phyloP scores from a whole-genome alignment of 2,329 filamentous ascomycete genomes.

The Thielaviopsis populi region DNA sequence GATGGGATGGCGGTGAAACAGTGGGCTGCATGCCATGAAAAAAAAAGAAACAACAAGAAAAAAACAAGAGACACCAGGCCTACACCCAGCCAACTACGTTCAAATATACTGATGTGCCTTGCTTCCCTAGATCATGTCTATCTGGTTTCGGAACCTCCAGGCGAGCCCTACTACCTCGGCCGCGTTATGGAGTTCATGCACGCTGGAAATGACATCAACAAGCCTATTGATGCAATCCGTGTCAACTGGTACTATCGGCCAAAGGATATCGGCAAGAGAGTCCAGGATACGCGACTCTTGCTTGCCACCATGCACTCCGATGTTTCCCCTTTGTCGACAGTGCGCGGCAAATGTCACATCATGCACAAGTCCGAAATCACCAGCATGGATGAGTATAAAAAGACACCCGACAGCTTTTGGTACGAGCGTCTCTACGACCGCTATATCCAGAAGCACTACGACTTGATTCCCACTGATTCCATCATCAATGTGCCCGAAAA shows the following conservation, averaged over 20 bases:
- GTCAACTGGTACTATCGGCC: constrained; percentile 98
- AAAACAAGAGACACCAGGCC: neutral
- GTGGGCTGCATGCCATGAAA: neutral
- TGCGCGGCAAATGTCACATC: constrained; percentile 88
- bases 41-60: neutral
- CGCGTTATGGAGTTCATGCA: constrained; percentile 98
- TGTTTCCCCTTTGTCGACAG: constrained; percentile 75
- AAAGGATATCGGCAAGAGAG: constrained; percentile 85
- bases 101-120: neutral
- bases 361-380: constrained; percentile 74
- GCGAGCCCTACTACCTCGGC: constrained; percentile 93
- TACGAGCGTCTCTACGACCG: constrained; percentile 96
- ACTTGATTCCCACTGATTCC: constrained; percentile 78
- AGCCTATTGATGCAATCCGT: constrained; percentile 69
- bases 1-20: neutral
- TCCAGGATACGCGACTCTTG: constrained; percentile 76
- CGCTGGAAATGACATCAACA: constrained; percentile 53
- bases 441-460: constrained; percentile 96
- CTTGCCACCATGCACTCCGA: constrained; percentile 99
- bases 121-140: constrained; percentile 57
- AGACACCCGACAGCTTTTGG: constrained; percentile 79
- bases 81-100: neutral
- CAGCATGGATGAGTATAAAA: constrained; percentile 71
- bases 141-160: constrained; percentile 90
- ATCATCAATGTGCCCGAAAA: constrained; percentile 93